Base-by-base conservation (phyloP, 768 basidiomycete genomes). In the Hypsizygus marmoreus region DNA sequence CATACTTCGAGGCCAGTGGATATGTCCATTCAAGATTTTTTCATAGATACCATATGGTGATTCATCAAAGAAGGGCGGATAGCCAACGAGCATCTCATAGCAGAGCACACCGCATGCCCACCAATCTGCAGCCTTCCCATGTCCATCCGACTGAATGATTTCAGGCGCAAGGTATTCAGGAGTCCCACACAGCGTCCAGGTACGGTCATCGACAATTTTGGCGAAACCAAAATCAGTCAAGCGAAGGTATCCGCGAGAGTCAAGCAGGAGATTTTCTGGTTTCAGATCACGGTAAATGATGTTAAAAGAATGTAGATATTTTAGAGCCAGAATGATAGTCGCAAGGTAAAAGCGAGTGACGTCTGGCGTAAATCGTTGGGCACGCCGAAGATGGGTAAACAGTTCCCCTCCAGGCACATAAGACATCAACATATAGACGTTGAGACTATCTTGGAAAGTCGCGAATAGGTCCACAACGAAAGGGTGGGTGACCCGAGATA, bases 241-340 rank as follows among this genome's bases (percentile, higher is more conserved):
- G 25, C 92, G 89, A 53, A 95, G 79, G 61, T 98, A 97, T 4
- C 97, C 97, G 29, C 86, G 81, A 16, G 89, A 83, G 62, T 97
- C 97, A 42, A 99, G 75, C 29, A 99, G 81, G n/a, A 99, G 81
- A 60, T 99, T 99, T 68, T 99, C 97, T 12, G 97, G 97, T 67
- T 99, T 98, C 55, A 99, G 80, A 68, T 98, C 95, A 33, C 95
- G 91, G 69, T 98, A 98, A 59, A 98, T 92, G 67, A 99, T 95
- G 73, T 97, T 94, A 70, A 89, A 91, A 11, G 87, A 87, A 66
- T 98, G 97, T 4, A 98, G 76, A 56, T 95, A 95, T 71, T 90
- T 91, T 57, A 98, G 77, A 25, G 95, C 97, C 48, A 98, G 82
- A 59, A 97, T 83, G 64, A 97, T 95, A 50, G 90, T 94, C 24